phyloP scores from a whole-genome alignment of 2,329 filamentous ascomycete species.

The Diaporthe batatas region DNA sequence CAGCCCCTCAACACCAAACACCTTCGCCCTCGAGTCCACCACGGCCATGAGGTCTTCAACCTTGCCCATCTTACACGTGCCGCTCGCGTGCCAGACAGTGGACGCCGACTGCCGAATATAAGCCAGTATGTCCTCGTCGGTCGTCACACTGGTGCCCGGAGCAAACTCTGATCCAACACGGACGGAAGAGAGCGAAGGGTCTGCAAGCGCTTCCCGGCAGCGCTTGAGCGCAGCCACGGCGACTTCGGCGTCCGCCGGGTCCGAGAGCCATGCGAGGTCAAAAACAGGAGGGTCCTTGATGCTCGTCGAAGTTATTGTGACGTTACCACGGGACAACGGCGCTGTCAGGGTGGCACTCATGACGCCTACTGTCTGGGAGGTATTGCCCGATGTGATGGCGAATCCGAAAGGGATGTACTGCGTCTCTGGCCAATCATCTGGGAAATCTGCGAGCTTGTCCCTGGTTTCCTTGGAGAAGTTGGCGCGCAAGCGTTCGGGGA shows the following conservation, averaged over 20 bases:
- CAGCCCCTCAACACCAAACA: slow-evolving; percentile 61
- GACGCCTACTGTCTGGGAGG: neutral
- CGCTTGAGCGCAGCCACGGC: slow-evolving; percentile 56
- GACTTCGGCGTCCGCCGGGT: slow-evolving; percentile 56
- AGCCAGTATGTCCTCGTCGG: slow-evolving; percentile 45
- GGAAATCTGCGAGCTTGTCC: neutral
- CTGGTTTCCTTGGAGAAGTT: slow-evolving; percentile 6
- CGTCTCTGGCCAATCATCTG: slow-evolving; percentile 2
- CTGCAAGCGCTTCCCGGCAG: slow-evolving; percentile 51
- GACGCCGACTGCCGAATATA: slow-evolving; percentile 46
- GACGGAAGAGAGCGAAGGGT: neutral
- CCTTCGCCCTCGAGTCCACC: slow-evolving; percentile 57
- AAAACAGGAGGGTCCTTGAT: slow-evolving; percentile 54
- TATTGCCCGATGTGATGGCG: neutral
- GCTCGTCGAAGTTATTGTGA: slow-evolving; percentile 52
- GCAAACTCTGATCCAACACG: slow-evolving; percentile 51
- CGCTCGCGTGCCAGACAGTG: slow-evolving; percentile 52
- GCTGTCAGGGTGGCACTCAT: slow-evolving; percentile 50
- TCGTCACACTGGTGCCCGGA: slow-evolving; percentile 50
- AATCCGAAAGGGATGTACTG: slow-evolving; percentile 22
- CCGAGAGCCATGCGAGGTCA: slow-evolving; percentile 56
- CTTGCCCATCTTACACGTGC: slow-evolving; percentile 61
- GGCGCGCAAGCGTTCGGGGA: slow-evolving; percentile 19
- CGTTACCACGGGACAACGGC: slow-evolving; percentile 56
- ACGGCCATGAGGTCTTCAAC: slow-evolving; percentile 54